Evolutionary conservation across 2,329 filamentous ascomycete species (phyloP).

Genomic region (Apiospora phragmitis): DNA sequence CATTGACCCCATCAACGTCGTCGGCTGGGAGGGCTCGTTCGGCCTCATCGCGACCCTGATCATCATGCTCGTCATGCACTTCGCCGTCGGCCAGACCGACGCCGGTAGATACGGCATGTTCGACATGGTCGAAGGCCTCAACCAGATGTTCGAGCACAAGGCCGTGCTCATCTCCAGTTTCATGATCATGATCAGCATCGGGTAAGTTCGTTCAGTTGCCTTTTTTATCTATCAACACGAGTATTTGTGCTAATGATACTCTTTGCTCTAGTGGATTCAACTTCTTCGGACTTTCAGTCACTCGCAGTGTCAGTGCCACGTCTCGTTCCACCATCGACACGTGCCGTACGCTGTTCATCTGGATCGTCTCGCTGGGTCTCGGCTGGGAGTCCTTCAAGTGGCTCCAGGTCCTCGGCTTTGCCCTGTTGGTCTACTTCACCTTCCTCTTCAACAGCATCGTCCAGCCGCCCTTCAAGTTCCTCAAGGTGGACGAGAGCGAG

Average conservation of each 20-base stretch:
- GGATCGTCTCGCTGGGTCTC: constrained; percentile 88
- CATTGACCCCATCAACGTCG: constrained; percentile 81
- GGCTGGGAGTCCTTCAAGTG: constrained; percentile 98
- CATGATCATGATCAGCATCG: constrained; percentile 96
- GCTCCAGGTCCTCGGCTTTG: constrained; percentile 90
- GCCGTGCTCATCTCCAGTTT: constrained; percentile 76
- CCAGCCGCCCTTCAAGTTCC: constrained; percentile 73
- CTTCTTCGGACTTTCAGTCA: constrained; percentile 96
- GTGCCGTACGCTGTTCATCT: constrained; percentile 96
- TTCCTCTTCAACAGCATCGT: constrained; percentile 96
- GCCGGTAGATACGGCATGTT: constrained; percentile 81
- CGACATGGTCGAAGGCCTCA: constrained; percentile 83
- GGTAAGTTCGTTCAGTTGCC: constrained; percentile 55
- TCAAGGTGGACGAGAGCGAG: constrained; percentile 51
- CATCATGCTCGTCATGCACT: constrained; percentile 78
- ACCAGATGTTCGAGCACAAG: constrained; percentile 72
- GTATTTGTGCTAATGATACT: neutral
- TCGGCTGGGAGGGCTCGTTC: constrained; percentile 95
- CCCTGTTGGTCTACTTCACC: constrained; percentile 89
- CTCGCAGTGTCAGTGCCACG: constrained; percentile 84
- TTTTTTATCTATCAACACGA: neutral
- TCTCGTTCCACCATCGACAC: constrained; percentile 96
- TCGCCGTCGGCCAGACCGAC: constrained; percentile 72
- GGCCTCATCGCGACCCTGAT: constrained; percentile 79
- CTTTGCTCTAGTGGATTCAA: constrained; percentile 76